A percentile compares a stretch with the other conserved stretches of the same genome.
These are phyloP conservation scores for Gonapodya prolifera DNA, from an alignment of 192 early-diverging fungal genomes.

Conservation along the genomic window DNA sequence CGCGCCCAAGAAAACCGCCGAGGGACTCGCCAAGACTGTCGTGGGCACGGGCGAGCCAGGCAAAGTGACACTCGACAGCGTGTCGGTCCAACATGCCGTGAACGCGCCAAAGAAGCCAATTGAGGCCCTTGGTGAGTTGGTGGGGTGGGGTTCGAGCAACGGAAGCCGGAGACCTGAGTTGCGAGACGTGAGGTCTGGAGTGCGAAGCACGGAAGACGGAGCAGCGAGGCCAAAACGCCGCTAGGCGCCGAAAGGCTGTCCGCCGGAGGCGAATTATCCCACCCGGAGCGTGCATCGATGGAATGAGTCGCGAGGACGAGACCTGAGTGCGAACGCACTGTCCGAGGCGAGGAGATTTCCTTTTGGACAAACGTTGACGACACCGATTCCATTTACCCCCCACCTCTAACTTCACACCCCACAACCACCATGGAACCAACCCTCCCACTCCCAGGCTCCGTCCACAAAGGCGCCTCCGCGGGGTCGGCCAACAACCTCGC, in stretches of 20 bases:
- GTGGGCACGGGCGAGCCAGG: slow-evolving; percentile 26
- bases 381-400: no score
- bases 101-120: slow-evolving; percentile 11
- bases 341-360: no score
- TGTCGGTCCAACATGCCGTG: slow-evolving; percentile 21
- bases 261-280: no score
- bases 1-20: slow-evolving; percentile 24
- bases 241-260: no score
- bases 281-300: no score
- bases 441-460: not conserved
- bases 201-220: no score
- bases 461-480: not conserved
- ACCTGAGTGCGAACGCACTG: no score
- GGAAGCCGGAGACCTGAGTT: no score
- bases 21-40: slow-evolving; percentile 21
- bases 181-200: no score
- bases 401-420: not conserved
- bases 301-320: no score
- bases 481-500: not conserved
- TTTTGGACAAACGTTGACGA: no score
- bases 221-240: no score
- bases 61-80: slow-evolving; percentile 15
- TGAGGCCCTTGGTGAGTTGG: slow-evolving; percentile 14
- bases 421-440: not conserved
- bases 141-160: not conserved